Conservation (phyloP, 73 alveolate species). For the Symbiodinium natans region DNA sequence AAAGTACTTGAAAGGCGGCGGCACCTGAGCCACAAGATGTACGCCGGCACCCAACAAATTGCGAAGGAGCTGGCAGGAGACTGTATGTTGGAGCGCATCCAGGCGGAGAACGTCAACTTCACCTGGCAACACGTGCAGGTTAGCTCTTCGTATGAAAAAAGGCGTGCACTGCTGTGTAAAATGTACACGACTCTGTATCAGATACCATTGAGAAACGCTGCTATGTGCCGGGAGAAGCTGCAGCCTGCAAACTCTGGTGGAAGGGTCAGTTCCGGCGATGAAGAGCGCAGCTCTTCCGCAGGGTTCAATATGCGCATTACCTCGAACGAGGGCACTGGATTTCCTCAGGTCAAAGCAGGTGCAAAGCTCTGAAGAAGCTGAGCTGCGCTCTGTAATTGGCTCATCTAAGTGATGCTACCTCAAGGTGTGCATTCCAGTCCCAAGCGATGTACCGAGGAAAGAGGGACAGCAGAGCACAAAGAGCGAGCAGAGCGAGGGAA, state of each 20-base stretch:
- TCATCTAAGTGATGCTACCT: constrained; percentile 50
- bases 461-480: neutral
- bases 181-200: no score
- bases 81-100: constrained; percentile 37
- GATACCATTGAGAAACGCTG: no score
- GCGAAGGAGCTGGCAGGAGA: constrained; percentile 63
- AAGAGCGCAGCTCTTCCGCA: neutral
- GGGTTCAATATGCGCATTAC: neutral
- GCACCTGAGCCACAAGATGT: constrained; percentile 76
- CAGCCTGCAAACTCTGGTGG: constrained; percentile 32
- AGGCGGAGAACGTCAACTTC: constrained; percentile 45
- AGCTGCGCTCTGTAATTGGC: constrained; percentile 48
- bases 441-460: no score
- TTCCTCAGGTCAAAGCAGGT: no score
- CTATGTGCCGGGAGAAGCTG: no score
- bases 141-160: no score
- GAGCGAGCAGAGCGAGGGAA: no score
- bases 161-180: no score
- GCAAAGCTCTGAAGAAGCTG: neutral
- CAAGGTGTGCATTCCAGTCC: no score
- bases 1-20: constrained; percentile 60
- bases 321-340: neutral
- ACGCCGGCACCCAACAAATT: neutral
- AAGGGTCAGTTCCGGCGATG: constrained; percentile 4
- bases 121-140: neutral